phyloP scores from a whole-genome alignment of 257 asterid genomes.

The Solanum arcanum region DNA sequence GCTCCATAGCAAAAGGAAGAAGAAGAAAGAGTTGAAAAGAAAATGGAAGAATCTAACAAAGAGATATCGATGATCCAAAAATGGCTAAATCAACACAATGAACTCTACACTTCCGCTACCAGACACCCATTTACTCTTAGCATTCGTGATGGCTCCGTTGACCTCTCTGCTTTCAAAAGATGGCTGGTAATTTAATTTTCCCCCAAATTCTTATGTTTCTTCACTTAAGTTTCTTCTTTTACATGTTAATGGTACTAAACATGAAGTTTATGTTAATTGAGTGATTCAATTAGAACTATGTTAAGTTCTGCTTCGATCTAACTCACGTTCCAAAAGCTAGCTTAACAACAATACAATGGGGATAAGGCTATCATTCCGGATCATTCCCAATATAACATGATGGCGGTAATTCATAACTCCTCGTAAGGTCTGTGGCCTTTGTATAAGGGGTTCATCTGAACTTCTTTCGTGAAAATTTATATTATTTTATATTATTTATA shows the following conservation, averaged over 20 bases:
- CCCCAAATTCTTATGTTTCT: not conserved
- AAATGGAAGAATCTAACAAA: not conserved
- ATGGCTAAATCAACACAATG: conserved; percentile 53
- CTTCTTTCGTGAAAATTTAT: too few relatives aligned
- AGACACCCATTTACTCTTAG: conserved; percentile 66
- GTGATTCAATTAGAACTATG: not conserved
- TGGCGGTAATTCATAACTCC: too few relatives aligned
- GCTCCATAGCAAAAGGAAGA: not conserved
- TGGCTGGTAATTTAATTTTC: conserved; percentile 51
- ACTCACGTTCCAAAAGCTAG: not conserved
- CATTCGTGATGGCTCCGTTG: conserved; percentile 69
- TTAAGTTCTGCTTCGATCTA: not conserved
- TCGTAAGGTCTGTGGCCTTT: too few relatives aligned
- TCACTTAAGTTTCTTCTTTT: not conserved
- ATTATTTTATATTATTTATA: too few relatives aligned
- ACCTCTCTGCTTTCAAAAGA: conserved; percentile 51
- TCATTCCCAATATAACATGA: too few relatives aligned
- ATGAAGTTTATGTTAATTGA: not conserved
- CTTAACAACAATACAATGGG: too few relatives aligned
- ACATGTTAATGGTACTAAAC: not conserved
- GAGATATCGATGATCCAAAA: conserved; percentile 9
- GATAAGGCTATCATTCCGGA: too few relatives aligned
- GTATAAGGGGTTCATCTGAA: too few relatives aligned
- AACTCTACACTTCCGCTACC: conserved; percentile 40
- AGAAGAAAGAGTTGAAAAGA: not conserved